Base-by-base conservation (phyloP, 768 basidiomycete genomes). In the Agrocybe pediades region DNA sequence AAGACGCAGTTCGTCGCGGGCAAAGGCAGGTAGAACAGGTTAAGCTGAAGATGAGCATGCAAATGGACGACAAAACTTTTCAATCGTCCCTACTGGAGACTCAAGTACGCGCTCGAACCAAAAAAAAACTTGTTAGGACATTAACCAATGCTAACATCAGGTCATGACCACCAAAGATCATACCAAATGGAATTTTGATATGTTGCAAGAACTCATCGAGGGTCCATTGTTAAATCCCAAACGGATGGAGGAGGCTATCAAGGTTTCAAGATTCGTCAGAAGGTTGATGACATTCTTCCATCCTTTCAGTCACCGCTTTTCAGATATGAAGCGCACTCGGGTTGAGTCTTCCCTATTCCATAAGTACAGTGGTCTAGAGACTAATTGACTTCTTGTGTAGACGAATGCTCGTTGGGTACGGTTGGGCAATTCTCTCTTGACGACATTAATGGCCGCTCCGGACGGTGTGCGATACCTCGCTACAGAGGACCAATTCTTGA, bases 1-100 rank as follows among this genome's bases (percentile, higher is more conserved):
- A 95, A 64, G 96, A 98, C 62, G 82, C 90, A 2, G 81, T 95
- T 26, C 83, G 90, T 25, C 81, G 94, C 42, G 91, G 91, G 11
- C 95, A 97, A 69, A 79, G 91, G 55, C 92, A 94, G 61, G 88
- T 95, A 2, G 93, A 97, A 62, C 90, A 94, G 62, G 87, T 84
- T 21, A 95, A 92, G 69, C 77, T 97, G 49, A 92, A 94, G 66
- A 81, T 90, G 65, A 90, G 88, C 55, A 85, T 97, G 82, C 90
- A 93, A 71, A 92, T 98, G 84, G 97, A 99, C 66, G 97, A 98
- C 68, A 87, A 81, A 67, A 83, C 88, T 3, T 99, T 98, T 71
- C 92, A 95, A 64, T 76, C 86, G 3, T 81, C 79, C 36, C 74
- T 99, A 46, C 77, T 95, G 19, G 94, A 97, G 62, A 92, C 93